Evolutionary conservation across 129 eudicot genomes (phyloP).

Genomic region (Heracleum sosnowskyi): DNA sequence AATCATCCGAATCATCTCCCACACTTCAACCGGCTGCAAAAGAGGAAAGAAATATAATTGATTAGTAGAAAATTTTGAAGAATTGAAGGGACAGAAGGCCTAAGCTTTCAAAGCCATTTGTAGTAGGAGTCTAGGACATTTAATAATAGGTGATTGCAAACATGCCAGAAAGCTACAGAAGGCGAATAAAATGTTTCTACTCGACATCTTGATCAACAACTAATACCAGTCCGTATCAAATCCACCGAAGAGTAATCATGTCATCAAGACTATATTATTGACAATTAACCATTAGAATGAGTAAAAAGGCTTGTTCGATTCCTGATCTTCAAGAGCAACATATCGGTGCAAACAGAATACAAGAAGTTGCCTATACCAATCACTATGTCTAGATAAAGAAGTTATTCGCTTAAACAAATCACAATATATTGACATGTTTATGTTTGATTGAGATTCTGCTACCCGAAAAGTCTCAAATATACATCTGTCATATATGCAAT

Average conservation of each 20-base stretch:
- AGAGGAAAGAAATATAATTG: not conserved
- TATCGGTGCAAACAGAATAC: not conserved
- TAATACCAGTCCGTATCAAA: not conserved
- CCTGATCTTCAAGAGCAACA: not conserved
- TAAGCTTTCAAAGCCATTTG: too few species aligned
- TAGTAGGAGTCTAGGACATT: too few species aligned
- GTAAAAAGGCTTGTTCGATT: not conserved
- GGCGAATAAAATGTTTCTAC: not conserved
- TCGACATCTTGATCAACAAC: not conserved
- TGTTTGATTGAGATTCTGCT: not conserved
- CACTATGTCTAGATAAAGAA: not conserved
- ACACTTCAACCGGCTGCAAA: slow-evolving; percentile 71
- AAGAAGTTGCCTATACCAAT: not conserved
- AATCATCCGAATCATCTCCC: slow-evolving; percentile 98
- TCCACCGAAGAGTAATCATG: not conserved
- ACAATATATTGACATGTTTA: not conserved
- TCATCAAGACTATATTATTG: not conserved
- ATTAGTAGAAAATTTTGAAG: not conserved
- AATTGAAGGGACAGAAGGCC: too few species aligned
- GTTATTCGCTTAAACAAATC: not conserved
- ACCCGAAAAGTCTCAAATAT: not conserved
- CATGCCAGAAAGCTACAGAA: not conserved
- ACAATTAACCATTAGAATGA: not conserved
- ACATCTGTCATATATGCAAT: not conserved
- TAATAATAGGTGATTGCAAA: not conserved